phyloP scores from a whole-genome alignment of 2,329 filamentous ascomycete species.

The Incumbomyces lentus region DNA sequence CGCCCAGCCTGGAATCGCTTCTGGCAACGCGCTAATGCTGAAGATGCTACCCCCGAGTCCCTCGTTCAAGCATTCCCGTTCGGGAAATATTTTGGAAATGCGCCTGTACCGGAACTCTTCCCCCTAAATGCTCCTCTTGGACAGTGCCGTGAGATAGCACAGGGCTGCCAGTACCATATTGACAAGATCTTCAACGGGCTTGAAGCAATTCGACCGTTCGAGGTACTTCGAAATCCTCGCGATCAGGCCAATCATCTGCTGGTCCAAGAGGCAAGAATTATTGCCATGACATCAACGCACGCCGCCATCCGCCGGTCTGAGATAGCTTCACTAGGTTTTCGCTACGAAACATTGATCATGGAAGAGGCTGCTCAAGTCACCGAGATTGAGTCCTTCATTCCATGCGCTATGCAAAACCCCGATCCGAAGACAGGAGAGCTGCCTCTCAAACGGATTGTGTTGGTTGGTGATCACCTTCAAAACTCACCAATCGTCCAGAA shows the following conservation, averaged over 20 bases:
- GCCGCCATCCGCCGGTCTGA: slow-evolving; percentile 88
- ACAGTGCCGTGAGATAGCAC: slow-evolving; percentile 61
- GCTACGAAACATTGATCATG: slow-evolving; percentile 96
- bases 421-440: slow-evolving; percentile 57
- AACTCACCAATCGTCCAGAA: slow-evolving; percentile 96
- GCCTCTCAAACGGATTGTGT: slow-evolving; percentile 73
- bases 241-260: slow-evolving; percentile 96
- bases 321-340: slow-evolving; percentile 84
- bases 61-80: slow-evolving; percentile 76
- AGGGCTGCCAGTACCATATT: slow-evolving; percentile 81
- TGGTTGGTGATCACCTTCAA: slow-evolving; percentile 92
- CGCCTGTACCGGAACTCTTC: slow-evolving; percentile 71
- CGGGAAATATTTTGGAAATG: slow-evolving; percentile 73
- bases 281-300: slow-evolving; percentile 98
- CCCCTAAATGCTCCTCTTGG: slow-evolving; percentile 55
- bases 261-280: slow-evolving; percentile 88
- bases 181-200: slow-evolving; percentile 83
- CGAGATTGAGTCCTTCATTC: slow-evolving; percentile 94
- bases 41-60: slow-evolving; percentile 47
- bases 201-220: slow-evolving; percentile 87
- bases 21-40: slow-evolving; percentile 49
- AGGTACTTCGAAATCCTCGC: slow-evolving; percentile 75
- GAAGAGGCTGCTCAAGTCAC: slow-evolving; percentile 98
- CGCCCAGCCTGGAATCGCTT: slow-evolving; percentile 83
- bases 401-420: slow-evolving; percentile 73